These are phyloP conservation scores for Fusarium pseudograminearum DNA, from an alignment of 2,329 filamentous ascomycete species.

Conservation along the genomic window DNA sequence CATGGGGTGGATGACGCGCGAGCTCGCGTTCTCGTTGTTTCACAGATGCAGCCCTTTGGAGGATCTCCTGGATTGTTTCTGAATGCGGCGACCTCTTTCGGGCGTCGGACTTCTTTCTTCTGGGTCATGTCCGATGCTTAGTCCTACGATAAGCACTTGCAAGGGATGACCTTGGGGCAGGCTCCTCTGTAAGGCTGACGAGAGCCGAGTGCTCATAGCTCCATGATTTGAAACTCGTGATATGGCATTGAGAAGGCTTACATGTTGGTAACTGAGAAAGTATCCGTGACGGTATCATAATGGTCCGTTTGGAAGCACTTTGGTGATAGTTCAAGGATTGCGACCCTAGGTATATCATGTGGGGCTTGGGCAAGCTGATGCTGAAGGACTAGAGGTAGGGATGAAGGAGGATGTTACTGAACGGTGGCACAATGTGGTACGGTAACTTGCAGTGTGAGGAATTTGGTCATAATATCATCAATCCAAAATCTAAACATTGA, in stretches of 20 bases:
- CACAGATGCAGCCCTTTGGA: not conserved
- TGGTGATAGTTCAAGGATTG: not conserved
- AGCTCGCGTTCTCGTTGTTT: not conserved
- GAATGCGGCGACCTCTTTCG: conserved; percentile 2
- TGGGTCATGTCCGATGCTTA: conserved; percentile 9
- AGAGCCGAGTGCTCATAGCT: conserved; percentile 28
- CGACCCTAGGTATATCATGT: not conserved
- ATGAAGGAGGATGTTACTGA: not conserved
- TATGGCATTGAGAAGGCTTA: conserved; percentile 17
- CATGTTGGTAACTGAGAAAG: conserved; percentile 2
- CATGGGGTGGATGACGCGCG: conserved; percentile 28
- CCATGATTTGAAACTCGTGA: conserved; percentile 24
- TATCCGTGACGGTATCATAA: conserved; percentile 1
- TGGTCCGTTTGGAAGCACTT: conserved; percentile 2
- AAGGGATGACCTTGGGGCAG: conserved; percentile 22
- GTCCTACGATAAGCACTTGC: conserved; percentile 47
- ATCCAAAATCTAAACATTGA: conserved; percentile 30
- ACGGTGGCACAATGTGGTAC: not conserved
- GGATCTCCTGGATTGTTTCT: conserved; percentile 17
- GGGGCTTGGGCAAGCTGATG: conserved; percentile 6
- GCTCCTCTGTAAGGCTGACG: conserved; percentile 45
- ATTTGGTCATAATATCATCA: conserved; percentile 40
- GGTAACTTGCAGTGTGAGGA: not conserved
- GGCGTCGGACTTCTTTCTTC: conserved; percentile 9
- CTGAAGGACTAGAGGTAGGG: not conserved